A percentile compares a stretch with the other conserved stretches of the same genome.
phyloP scores from a whole-genome alignment of 2,329 filamentous ascomycete genomes.

The Fusarium brevicatenulatum region DNA sequence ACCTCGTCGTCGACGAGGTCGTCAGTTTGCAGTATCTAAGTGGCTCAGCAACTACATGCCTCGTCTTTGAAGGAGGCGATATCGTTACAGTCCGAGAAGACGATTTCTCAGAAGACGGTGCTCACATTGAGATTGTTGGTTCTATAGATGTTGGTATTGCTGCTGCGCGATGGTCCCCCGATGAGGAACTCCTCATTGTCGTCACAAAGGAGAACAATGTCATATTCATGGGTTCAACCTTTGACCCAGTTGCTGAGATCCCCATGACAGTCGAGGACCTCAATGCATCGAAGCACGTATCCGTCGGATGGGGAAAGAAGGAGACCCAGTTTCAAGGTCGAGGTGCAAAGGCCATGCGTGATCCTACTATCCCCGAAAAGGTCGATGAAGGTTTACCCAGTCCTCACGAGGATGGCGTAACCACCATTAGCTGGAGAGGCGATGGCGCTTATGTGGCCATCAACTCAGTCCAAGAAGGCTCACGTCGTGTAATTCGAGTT shows the following conservation, averaged over 20 bases:
- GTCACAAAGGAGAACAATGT: conserved; percentile 82
- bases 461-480: conserved; percentile 76
- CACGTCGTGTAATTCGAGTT: conserved; percentile 84
- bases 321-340: conserved; percentile 98
- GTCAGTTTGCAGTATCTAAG: conserved; percentile 86
- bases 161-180: conserved; percentile 91
- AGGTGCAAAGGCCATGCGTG: conserved; percentile 83
- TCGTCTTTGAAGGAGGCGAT: conserved; percentile 90
- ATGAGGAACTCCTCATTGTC: conserved; percentile 89
- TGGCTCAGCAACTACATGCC: conserved; percentile 79
- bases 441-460: conserved; percentile 92
- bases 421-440: conserved; percentile 89
- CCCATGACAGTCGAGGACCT: conserved; percentile 79
- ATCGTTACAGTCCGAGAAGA: conserved; percentile 84
- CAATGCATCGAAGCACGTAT: conserved; percentile 90
- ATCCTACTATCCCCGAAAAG: conserved; percentile 94
- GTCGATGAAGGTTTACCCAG: conserved; percentile 86
- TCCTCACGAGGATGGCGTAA: conserved; percentile 74
- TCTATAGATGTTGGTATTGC: conserved; percentile 92
- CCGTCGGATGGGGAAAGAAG: conserved; percentile 97
- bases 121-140: conserved; percentile 93
- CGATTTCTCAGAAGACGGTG: conserved; percentile 60
- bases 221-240: conserved; percentile 91
- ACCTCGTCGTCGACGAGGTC: conserved; percentile 78
- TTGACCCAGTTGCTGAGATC: conserved; percentile 84